A percentile compares a stretch with the other conserved stretches of the same genome.
These are phyloP conservation scores for Mortierella sp. DNA, from an alignment of 371 early-diverging fungal species.

Conservation along the genomic window DNA sequence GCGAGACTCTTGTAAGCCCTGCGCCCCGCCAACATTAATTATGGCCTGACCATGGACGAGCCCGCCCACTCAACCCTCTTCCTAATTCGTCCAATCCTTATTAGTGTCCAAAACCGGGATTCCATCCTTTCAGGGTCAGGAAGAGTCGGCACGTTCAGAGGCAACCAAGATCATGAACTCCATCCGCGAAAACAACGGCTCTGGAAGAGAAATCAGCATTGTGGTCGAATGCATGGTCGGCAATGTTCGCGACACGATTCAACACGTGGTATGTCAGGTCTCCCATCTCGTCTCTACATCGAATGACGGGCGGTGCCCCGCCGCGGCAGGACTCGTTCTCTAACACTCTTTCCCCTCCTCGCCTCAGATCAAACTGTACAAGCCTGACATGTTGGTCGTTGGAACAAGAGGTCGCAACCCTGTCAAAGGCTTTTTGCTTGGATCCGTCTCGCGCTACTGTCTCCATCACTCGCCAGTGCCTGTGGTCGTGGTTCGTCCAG, in stretches of 20 bases:
- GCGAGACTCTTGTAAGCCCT: constrained; percentile 53
- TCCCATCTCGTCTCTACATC: no score
- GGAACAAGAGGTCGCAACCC: constrained; percentile 68
- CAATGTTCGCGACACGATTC: constrained; percentile 70
- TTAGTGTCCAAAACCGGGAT: constrained; percentile 60
- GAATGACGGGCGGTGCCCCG: no score
- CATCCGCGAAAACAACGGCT: constrained; percentile 53
- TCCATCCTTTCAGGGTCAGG: constrained; percentile 59
- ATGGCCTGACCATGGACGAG: no score
- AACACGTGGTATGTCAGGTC: constrained; percentile 65
- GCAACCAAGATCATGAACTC: constrained; percentile 62
- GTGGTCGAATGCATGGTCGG: constrained; percentile 70
- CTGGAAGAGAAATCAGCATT: constrained; percentile 60
- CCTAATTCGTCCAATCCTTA: neutral
- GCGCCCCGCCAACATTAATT: no score
- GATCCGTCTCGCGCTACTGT: constrained; percentile 68
- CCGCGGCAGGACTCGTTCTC: no score
- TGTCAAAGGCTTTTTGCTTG: constrained; percentile 66
- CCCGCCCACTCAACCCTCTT: no score
- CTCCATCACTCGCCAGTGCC: constrained; percentile 69
- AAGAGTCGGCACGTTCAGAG: constrained; percentile 58
- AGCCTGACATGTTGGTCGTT: constrained; percentile 68
- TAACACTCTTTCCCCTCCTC: neutral
- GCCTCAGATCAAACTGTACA: constrained; percentile 66
- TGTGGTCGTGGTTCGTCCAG: constrained; percentile 67